Evolutionary conservation across 352 stramenopile genomes (phyloP).

Genomic region (Phytophthora syringae): DNA sequence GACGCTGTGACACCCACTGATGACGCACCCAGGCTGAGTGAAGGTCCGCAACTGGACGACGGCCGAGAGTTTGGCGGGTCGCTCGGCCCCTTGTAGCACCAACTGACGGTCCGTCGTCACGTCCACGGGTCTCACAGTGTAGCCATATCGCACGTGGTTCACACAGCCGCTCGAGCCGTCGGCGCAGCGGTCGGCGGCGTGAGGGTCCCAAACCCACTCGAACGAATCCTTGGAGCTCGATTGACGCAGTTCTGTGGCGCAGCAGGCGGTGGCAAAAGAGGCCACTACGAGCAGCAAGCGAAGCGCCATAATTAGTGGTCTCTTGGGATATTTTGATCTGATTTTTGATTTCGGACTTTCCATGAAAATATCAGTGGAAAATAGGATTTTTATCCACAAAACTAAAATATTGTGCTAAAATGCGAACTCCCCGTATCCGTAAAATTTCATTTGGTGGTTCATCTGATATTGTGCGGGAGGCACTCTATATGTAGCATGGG

Average conservation of each 20-base stretch:
- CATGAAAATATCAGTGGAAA: too few relatives aligned
- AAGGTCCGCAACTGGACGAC: slow-evolving; percentile 52
- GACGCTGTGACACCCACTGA: slow-evolving; percentile 45
- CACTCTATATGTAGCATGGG: too few relatives aligned
- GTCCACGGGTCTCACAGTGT: slow-evolving; percentile 50
- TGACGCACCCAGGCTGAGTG: slow-evolving; percentile 57
- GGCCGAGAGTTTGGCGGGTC: slow-evolving; percentile 41
- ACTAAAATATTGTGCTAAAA: too few relatives aligned
- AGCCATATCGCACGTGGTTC: slow-evolving; percentile 63
- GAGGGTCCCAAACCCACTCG: slow-evolving; percentile 50
- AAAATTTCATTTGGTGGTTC: too few relatives aligned
- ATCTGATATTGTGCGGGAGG: too few relatives aligned
- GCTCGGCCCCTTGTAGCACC: slow-evolving; percentile 48
- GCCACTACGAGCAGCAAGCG: slow-evolving; percentile 15
- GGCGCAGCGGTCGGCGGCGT: slow-evolving; percentile 46
- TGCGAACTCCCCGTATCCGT: too few relatives aligned
- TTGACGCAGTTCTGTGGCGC: slow-evolving; percentile 2
- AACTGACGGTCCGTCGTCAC: slow-evolving; percentile 38
- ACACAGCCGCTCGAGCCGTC: slow-evolving; percentile 38
- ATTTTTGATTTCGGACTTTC: too few relatives aligned
- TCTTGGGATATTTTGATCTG: background rate
- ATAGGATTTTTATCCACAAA: too few relatives aligned
- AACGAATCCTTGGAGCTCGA: slow-evolving; percentile 29
- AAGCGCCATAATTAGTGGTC: slow-evolving; percentile 3
- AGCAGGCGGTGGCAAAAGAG: background rate